A percentile compares a stretch with the other conserved stretches of the same genome.
Conservation (phyloP, 176 grass and related monocot species). For the Themeda triandra region DNA sequence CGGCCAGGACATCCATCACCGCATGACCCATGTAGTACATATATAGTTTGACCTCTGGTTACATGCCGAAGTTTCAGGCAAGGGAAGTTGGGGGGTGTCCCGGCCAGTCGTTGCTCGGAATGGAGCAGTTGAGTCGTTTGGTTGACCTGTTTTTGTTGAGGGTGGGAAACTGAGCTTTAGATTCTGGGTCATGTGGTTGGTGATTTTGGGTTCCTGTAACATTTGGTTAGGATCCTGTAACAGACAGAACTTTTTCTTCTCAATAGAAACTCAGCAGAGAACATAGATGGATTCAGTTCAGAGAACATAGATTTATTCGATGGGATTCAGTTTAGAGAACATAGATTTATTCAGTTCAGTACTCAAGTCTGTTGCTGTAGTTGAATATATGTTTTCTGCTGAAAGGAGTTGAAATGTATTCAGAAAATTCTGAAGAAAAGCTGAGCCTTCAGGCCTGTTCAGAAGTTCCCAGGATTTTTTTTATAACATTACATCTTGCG, state of each 20-base stretch:
- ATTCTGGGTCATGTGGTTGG: constrained; percentile 7
- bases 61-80: neutral
- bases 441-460: no score
- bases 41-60: neutral
- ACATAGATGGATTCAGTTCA: constrained; percentile 5
- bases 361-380: neutral
- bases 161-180: neutral
- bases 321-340: neutral
- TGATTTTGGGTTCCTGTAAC: constrained; percentile 27
- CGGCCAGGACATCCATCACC: neutral
- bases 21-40: constrained; percentile 38
- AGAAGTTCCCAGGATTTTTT: no score
- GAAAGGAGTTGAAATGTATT: no score
- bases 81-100: constrained; percentile 5
- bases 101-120: constrained; percentile 5
- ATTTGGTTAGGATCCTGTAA: constrained; percentile 30
- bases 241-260: constrained; percentile 20
- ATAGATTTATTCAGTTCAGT: constrained; percentile 3
- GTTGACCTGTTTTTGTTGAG: constrained; percentile 17
- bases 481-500: no score
- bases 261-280: constrained; percentile 37
- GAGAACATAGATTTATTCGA: constrained; percentile 3
- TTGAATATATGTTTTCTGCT: no score
- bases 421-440: no score
- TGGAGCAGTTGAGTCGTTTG: constrained; percentile 18